Evolutionary conservation across 2,329 filamentous ascomycete species (phyloP).

Genomic region (Calonectria pteridis): DNA sequence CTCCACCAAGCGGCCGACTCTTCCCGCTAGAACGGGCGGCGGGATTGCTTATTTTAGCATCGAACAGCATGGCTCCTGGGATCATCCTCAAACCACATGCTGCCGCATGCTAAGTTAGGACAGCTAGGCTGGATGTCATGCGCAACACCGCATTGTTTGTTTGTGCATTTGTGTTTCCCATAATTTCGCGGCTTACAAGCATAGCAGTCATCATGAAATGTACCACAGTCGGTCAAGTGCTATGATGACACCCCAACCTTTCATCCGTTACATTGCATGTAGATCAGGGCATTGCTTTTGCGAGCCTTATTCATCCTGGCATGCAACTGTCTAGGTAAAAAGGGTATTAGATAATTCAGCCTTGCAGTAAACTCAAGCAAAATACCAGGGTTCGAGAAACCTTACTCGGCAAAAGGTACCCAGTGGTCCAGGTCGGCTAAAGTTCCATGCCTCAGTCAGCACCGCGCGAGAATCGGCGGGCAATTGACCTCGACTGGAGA

Average conservation of each 20-base stretch:
- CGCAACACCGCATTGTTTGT: neutral
- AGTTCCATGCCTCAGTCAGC: neutral
- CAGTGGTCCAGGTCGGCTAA: neutral
- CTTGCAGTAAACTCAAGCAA: neutral
- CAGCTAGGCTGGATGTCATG: neutral
- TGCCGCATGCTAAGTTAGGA: conserved; percentile 4
- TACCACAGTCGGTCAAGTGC: neutral
- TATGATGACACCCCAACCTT: neutral
- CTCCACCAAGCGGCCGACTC: conserved; percentile 10
- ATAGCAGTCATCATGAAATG: neutral
- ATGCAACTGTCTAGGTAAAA: neutral
- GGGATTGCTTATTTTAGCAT: conserved; percentile 20
- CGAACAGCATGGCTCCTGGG: neutral
- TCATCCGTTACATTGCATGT: neutral
- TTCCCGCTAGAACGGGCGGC: neutral
- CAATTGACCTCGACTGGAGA: neutral
- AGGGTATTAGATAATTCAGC: neutral
- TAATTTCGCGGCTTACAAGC: neutral
- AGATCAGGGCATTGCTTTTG: neutral
- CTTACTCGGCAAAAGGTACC: neutral
- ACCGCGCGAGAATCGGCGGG: neutral
- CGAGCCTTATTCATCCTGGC: neutral
- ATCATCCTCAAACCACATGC: conserved; percentile 11
- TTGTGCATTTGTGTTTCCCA: neutral
- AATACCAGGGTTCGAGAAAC: neutral